Percentiles rank a stretch among this genome's conserved stretches.
phyloP scores from a whole-genome alignment of 345 rosid species.

The Populus tremula region DNA sequence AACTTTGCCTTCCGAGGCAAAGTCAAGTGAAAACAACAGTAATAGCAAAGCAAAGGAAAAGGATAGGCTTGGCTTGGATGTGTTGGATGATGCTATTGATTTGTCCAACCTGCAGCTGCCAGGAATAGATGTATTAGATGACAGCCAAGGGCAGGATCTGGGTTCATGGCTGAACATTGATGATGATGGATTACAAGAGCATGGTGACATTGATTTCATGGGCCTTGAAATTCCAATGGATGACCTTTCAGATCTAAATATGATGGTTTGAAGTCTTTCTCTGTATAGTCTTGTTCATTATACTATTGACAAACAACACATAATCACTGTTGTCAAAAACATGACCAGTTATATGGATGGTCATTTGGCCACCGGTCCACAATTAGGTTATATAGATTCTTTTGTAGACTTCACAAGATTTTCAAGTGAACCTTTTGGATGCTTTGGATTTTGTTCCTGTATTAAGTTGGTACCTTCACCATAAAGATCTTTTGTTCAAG shows the following conservation, averaged over 20 bases:
- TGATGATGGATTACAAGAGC: constrained; percentile 83
- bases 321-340: constrained; percentile 44
- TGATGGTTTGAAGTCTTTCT: constrained; percentile 84
- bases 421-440: constrained; percentile 48
- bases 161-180: constrained; percentile 95
- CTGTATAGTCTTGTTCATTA: constrained; percentile 81
- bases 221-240: constrained; percentile 99
- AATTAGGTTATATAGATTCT: constrained; percentile 73
- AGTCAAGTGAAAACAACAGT: constrained; percentile 38
- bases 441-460: constrained; percentile 43
- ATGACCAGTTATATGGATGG: constrained; percentile 53
- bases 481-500: constrained; percentile 56
- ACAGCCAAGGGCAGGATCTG: constrained; percentile 69
- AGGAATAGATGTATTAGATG: constrained; percentile 55
- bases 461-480: constrained; percentile 54
- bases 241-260: constrained; percentile 89
- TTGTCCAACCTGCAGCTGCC: constrained; percentile 68
- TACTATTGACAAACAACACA: constrained; percentile 61
- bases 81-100: constrained; percentile 68
- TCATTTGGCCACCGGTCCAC: constrained; percentile 47
- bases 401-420: constrained; percentile 51
- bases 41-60: constrained; percentile 50
- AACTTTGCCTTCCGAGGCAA: constrained; percentile 42
- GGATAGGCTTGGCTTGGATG: constrained; percentile 57
- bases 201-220: constrained; percentile 77